Base-by-base conservation (phyloP, 805 yeast genomes). In the Candida montana region DNA sequence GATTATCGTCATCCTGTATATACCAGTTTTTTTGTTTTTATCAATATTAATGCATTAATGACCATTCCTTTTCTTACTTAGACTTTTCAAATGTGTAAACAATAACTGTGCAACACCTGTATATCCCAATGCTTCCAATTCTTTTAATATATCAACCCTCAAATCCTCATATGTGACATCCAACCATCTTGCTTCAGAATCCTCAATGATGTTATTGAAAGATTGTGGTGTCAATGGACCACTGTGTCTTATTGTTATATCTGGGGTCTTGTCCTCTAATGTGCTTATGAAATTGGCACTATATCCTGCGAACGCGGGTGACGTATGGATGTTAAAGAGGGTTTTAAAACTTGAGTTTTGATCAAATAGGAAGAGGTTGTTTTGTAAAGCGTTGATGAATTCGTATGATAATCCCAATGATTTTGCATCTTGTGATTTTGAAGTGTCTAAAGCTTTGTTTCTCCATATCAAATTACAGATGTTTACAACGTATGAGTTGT, bases 391-490 rank as follows among this genome's bases (percentile, higher is more conserved):
- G 40, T 42, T 50, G 49, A 35, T 58, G 53, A 49, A 44, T 52
- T 54, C 44, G 69, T 48, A 27, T 48, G 64, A 20, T 47, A 54
- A 16, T 58, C 55, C 49, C 54, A 71, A n/a, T 41, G 53, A 28
- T 67, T 54, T 41, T 54, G 47, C 49, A 2, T 51, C 47, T 13
- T 24, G 15, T 10, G 51, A 67, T 58, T 53, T 55, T 2, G 53
- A 45, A n/a, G 54, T 53, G 20, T 65, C 65, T 46, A 77, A 70
- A 1, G 79, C 74, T 49, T 64, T 68, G 47, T 77, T 74, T 44
- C 82, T 58, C 84, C 84, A 79, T 0, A 74, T 36, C 12, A 72
- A 61, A 43, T 79, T 79, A 45, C 80, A 66, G 7, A 72, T 52
- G 50, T 79, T 84, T 68, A 75, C 71, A 9, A 78, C 71, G 44